Conservation (phyloP, 371 early-diverging fungal species). For the Nosema bombycis region DNA sequence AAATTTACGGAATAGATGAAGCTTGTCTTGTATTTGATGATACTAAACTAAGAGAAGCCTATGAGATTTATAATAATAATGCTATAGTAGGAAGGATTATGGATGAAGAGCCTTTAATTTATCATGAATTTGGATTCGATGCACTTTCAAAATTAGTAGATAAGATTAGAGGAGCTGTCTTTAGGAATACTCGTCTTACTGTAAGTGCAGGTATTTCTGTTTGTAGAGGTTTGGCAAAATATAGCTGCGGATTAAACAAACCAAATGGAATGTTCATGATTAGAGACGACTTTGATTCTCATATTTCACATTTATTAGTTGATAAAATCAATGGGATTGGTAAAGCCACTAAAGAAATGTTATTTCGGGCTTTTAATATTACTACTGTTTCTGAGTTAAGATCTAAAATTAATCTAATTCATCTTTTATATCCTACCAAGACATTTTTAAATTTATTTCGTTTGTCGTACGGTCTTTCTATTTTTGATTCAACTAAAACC, state of each 20-base stretch:
- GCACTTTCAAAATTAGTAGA: constrained; percentile 24
- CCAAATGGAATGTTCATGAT: constrained; percentile 48
- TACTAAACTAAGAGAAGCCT: constrained; percentile 36
- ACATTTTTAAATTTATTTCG: constrained; percentile 41
- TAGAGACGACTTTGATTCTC: constrained; percentile 25
- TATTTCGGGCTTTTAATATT: constrained; percentile 32
- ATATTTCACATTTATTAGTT: constrained; percentile 23
- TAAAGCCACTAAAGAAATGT: constrained; percentile 39
- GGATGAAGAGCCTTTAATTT: neutral
- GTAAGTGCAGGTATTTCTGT: constrained; percentile 55
- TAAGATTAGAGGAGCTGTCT: constrained; percentile 36
- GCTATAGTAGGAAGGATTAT: neutral
- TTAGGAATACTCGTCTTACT: constrained; percentile 43
- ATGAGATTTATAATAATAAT: neutral
- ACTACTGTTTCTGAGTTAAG: constrained; percentile 38
- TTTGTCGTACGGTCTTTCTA: constrained; percentile 44
- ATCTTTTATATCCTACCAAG: constrained; percentile 28
- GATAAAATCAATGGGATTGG: constrained; percentile 59
- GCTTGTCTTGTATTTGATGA: constrained; percentile 42
- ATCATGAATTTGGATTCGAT: constrained; percentile 7
- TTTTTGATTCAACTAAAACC: constrained; percentile 23
- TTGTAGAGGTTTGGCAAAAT: constrained; percentile 48
- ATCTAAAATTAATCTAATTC: constrained; percentile 25
- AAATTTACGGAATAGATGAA: constrained; percentile 58
- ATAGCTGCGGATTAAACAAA: constrained; percentile 49